A percentile compares a stretch with the other conserved stretches of the same genome.
These are phyloP conservation scores for Nicotiana obtusifolia DNA, from an alignment of 257 asterid species.

Conservation along the genomic window DNA sequence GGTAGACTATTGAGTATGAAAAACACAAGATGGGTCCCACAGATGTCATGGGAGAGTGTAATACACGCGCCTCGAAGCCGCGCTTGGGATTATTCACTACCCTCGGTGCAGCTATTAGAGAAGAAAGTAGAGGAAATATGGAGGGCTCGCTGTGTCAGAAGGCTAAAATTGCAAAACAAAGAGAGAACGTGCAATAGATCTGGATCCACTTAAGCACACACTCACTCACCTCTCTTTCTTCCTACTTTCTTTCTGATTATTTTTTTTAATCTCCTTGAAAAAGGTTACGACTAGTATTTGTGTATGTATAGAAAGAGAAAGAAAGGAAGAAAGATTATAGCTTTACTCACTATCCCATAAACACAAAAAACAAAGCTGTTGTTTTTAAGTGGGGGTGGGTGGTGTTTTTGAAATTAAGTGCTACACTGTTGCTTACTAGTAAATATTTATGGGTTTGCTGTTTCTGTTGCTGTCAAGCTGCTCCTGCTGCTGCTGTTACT, in stretches of 20 bases:
- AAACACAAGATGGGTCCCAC: not conserved
- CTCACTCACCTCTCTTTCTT: not conserved
- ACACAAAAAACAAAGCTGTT: not conserved
- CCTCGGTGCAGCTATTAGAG: not conserved
- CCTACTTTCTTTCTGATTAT: not conserved
- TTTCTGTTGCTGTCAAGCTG: conserved; percentile 47
- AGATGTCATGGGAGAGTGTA: not conserved
- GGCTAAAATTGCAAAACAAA: not conserved
- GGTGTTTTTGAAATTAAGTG: not conserved
- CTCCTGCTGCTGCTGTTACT: conserved; percentile 31
- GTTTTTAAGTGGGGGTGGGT: not conserved
- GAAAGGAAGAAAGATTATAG: not conserved
- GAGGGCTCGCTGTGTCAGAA: not conserved
- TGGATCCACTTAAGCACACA: conserved; percentile 13
- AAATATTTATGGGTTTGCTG: conserved; percentile 27
- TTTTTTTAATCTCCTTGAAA: not conserved
- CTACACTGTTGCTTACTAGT: not conserved
- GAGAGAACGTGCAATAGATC: conserved; percentile 15
- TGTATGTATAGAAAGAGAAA: not conserved
- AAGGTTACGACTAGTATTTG: not conserved
- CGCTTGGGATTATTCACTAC: not conserved
- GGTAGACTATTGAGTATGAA: not conserved
- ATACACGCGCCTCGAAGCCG: not conserved
- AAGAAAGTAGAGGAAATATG: not conserved
- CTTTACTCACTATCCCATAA: not conserved